Conservation (phyloP, 2,329 filamentous ascomycete genomes). For the Diaporthe citri region DNA sequence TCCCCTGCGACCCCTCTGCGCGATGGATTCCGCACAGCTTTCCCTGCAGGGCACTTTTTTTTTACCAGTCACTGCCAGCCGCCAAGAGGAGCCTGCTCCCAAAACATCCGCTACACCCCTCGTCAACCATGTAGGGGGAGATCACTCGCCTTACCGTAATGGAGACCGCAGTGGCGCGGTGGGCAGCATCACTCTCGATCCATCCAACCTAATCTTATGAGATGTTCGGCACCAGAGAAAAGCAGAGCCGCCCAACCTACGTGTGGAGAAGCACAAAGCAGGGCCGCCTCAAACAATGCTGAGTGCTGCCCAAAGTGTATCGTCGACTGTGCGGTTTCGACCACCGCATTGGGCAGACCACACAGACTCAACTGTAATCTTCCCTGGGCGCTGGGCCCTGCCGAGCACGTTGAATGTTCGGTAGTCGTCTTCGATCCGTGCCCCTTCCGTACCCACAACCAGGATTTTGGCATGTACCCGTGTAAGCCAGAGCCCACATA, state of each 20-base stretch:
- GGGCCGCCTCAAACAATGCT: background rate
- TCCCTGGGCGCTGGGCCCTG: conserved; percentile 27
- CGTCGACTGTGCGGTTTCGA: conserved; percentile 17
- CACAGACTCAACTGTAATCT: conserved; percentile 34
- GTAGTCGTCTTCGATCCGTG: conserved; percentile 34
- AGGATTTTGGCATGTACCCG: conserved; percentile 34
- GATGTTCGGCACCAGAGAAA: conserved; percentile 16
- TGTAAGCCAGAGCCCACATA: conserved; percentile 37
- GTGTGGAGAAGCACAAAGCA: conserved; percentile 1
- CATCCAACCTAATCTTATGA: conserved; percentile 23
- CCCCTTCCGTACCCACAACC: conserved; percentile 37
- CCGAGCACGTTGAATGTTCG: conserved; percentile 32
- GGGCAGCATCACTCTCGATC: conserved; percentile 25
- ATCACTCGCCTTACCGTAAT: conserved; percentile 20
- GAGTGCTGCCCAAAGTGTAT: conserved; percentile 24
- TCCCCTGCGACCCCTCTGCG: conserved; percentile 23
- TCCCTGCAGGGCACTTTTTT: conserved; percentile 20
- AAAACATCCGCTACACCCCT: conserved; percentile 2
- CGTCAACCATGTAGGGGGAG: conserved; percentile 11
- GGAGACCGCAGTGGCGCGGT: conserved; percentile 21
- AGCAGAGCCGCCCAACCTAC: conserved; percentile 8
- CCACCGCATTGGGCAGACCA: conserved; percentile 27
- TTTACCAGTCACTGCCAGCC: background rate
- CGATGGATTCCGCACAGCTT: conserved; percentile 32
- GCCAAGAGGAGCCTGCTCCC: conserved; percentile 27